These are phyloP conservation scores for Castanea mollissima DNA, from an alignment of 306 rosid species.

Conservation along the genomic window DNA sequence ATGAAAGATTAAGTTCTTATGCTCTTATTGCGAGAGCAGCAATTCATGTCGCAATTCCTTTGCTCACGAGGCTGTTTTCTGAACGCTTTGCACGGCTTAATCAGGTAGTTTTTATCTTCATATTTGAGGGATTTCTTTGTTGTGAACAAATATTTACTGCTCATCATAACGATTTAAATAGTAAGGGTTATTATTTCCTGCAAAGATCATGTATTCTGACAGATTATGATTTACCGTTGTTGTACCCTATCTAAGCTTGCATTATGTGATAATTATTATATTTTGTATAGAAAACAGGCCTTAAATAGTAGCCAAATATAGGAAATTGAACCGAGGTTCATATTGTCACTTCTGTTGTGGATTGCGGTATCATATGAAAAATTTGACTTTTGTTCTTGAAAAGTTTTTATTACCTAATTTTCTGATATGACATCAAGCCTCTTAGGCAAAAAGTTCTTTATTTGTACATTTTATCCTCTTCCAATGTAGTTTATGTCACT, in stretches of 20 bases:
- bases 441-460: neutral
- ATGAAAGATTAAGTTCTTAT: constrained; percentile 90
- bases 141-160: neutral
- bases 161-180: constrained; percentile 10
- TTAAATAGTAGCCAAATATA: neutral
- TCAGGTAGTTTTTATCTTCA: constrained; percentile 53
- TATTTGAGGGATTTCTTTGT: constrained; percentile 8
- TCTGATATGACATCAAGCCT: neutral
- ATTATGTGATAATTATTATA: neutral
- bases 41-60: constrained; percentile 70
- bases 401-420: neutral
- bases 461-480: neutral
- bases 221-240: neutral
- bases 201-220: neutral
- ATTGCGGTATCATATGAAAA: neutral
- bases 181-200: constrained; percentile 3
- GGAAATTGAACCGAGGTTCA: neutral
- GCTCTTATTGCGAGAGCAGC: constrained; percentile 93
- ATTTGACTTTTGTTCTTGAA: neutral
- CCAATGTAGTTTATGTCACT: no score
- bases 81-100: constrained; percentile 66
- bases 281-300: neutral
- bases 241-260: neutral
- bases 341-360: neutral
- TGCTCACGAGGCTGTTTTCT: constrained; percentile 60